Evolutionary conservation across 495 filamentous ascomycete genomes (phyloP).

Genomic region (Hypoxylon intermedium): DNA sequence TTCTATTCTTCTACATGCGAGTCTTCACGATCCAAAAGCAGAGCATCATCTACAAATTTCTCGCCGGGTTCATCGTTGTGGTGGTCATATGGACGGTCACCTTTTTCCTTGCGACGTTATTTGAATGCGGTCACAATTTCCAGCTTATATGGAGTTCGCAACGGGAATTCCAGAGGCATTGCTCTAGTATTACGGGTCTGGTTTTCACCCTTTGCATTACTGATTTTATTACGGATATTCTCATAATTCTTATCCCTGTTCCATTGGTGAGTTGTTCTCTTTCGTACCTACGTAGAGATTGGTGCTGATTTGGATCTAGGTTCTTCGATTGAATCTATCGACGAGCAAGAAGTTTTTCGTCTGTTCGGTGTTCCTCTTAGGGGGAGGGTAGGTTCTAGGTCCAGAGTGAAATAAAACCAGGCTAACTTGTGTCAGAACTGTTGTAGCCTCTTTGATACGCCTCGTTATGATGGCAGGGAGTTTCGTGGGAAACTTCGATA

Average conservation of each 20-base stretch:
- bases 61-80: slow-evolving; percentile 12
- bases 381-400: slow-evolving; percentile 25
- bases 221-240: slow-evolving; percentile 35
- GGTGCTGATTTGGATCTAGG: slow-evolving; percentile 7
- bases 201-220: slow-evolving; percentile 31
- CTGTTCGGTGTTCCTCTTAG: slow-evolving; percentile 31
- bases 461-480: slow-evolving; percentile 30
- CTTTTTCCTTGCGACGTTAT: slow-evolving; percentile 28
- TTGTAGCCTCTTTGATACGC: slow-evolving; percentile 25
- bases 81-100: slow-evolving; percentile 13
- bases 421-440: slow-evolving; percentile 13
- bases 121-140: slow-evolving; percentile 31
- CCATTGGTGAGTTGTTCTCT: slow-evolving; percentile 26
- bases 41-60: slow-evolving; percentile 7
- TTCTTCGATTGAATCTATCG: slow-evolving; percentile 27
- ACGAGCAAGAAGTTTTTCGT: slow-evolving; percentile 23
- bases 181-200: slow-evolving; percentile 8
- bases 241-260: slow-evolving; percentile 37
- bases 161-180: slow-evolving; percentile 6
- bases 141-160: slow-evolving; percentile 27
- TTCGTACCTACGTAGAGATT: not conserved
- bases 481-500: slow-evolving; percentile 11
- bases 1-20: slow-evolving; percentile 38
- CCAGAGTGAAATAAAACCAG: not conserved
- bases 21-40: slow-evolving; percentile 30